Base-by-base conservation (phyloP, 768 basidiomycete species). In the Tulasnella sp. region DNA sequence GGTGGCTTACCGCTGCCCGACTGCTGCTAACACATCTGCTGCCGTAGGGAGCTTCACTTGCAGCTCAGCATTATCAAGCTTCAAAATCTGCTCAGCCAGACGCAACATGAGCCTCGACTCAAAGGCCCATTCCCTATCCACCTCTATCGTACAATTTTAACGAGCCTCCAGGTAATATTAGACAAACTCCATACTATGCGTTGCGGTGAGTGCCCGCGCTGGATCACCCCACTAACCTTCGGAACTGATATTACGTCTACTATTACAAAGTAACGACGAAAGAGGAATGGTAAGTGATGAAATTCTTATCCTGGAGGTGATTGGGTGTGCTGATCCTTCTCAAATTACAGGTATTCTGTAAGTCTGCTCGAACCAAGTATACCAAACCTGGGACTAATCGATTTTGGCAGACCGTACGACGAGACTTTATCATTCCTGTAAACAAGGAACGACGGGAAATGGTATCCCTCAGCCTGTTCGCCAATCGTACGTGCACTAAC, bases 161-260 rank as follows among this genome's bases (percentile, higher is more conserved):
- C 91, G 1, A 93, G 94, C 83, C 84, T 96, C 82, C 95, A 97
- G 85, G 92, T 91, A 1, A 96, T 97, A 44, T 86, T 97, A 81
- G 96, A 97, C 84, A 92, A 90, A 84, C 86, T 99, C 80, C 98
- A 99, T 85, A 94, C 95, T 82, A 98, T 99, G 94, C 91, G 97
- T 41, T 97, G 96, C 85, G 80, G 81, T 82, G 50, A 44, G 81
- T 80, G 42, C 7, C 18, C 16, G 34, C 37, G 20, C 0, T 18
- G n/a, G 8, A 72, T 40, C 22, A 42, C 12, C 12, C n/a, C 16
- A 28, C 24, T 37, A 14, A 24, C 42, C 37, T 50, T 1, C 6
- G 16, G 16, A 34, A 60, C 34, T 50, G 24, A 50, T 34, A n/a
- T 3, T 50, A n/a, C 37, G 18, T 76, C 1, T 34, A 22, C 31